Percentiles rank a stretch among this genome's conserved stretches.
phyloP scores from a whole-genome alignment of 2,329 filamentous ascomycete genomes.

The Clonostachys chloroleuca region DNA sequence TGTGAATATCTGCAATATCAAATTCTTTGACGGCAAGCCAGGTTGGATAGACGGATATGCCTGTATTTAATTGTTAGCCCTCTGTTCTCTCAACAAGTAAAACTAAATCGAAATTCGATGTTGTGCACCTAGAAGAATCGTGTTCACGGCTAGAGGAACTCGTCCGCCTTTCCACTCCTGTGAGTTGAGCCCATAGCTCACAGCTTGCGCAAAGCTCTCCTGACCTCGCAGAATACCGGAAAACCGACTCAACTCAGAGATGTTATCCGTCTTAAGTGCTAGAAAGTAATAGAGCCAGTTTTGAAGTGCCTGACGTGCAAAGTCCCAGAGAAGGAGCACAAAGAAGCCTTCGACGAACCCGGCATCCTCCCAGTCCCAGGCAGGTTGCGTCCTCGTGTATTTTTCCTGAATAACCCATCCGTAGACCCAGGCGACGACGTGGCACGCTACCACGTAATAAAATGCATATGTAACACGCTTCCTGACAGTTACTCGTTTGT shows the following conservation, averaged over 20 bases:
- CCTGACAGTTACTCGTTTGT: conserved; percentile 6
- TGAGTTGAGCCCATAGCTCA: no score
- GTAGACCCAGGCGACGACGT: conserved; percentile 10
- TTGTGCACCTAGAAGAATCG: no score
- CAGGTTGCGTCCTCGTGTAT: conserved; percentile 3
- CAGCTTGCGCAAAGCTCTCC: conserved; percentile 6
- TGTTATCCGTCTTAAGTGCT: conserved; percentile 9
- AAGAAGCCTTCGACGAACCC: conserved; percentile 13
- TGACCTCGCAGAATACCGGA: conserved; percentile 10
- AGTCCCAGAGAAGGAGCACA: conserved; percentile 13
- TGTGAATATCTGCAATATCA: no score
- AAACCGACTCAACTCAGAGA: conserved; percentile 8
- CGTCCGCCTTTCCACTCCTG: no score
- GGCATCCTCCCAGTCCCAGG: conserved; percentile 7
- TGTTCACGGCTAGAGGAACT: not conserved
- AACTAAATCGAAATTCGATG: no score
- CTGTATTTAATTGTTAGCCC: no score
- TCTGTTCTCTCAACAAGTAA: no score
- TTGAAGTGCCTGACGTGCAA: conserved; percentile 5
- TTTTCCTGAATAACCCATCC: conserved; percentile 10
- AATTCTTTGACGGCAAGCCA: no score
- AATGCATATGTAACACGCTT: conserved; percentile 8
- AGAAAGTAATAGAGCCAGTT: conserved; percentile 8
- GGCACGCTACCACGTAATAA: conserved; percentile 7
- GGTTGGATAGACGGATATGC: no score